These are phyloP conservation scores for Dioscorea alata DNA, from an alignment of 106 monocot genomes.

Conservation along the genomic window DNA sequence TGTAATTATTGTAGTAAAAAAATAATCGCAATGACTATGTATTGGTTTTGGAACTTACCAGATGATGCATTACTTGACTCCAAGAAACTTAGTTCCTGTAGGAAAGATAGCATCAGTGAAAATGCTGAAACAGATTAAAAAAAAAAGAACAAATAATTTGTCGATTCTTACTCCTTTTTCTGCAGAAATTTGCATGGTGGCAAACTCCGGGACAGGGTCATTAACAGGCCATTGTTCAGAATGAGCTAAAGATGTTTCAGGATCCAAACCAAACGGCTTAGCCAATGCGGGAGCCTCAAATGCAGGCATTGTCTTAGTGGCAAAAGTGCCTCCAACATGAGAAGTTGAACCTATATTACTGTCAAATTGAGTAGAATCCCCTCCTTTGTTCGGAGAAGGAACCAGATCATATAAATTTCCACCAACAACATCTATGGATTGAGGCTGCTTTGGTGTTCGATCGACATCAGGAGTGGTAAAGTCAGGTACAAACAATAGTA, in stretches of 20 bases:
- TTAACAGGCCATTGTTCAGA: constrained; percentile 18
- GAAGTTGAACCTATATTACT: constrained; percentile 17
- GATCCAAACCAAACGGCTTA: constrained; percentile 8
- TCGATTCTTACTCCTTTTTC: constrained; percentile 34
- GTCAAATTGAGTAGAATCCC: constrained; percentile 14
- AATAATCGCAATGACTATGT: background rate
- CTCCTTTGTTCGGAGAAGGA: constrained; percentile 24
- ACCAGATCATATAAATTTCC: constrained; percentile 3
- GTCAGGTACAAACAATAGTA: background rate
- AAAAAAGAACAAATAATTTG: background rate
- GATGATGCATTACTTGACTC: constrained; percentile 39
- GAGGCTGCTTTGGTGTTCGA: constrained; percentile 22
- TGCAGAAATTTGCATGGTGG: constrained; percentile 23
- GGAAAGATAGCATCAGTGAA: background rate
- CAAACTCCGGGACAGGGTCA: constrained; percentile 20
- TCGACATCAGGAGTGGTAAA: constrained; percentile 10
- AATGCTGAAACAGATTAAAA: constrained; percentile 1
- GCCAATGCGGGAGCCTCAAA: constrained; percentile 1
- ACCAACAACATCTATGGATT: constrained; percentile 9
- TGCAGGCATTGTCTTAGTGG: constrained; percentile 11
- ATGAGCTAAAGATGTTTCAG: constrained; percentile 20
- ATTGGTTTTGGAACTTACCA: constrained; percentile 20
- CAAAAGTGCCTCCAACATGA: constrained; percentile 10
- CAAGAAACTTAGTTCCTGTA: constrained; percentile 57
- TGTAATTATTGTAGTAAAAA: background rate